Base-by-base conservation (phyloP, 2,329 filamentous ascomycete species). In the Xylariales sp. region DNA sequence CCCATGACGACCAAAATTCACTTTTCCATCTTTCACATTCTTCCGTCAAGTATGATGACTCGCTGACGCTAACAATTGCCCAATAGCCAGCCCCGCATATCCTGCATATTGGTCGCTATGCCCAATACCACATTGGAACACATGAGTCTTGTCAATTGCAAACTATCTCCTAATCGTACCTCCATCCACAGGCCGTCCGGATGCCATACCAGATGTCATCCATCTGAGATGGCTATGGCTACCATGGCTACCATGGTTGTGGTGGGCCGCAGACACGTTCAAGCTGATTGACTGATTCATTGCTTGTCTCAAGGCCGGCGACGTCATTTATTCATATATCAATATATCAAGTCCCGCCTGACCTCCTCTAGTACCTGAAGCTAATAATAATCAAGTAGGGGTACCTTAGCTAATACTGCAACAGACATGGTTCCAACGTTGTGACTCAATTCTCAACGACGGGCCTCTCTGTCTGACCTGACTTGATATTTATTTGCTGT, bases 311-410 rank as follows among this genome's bases (percentile, higher is more conserved):
- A 28, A 57, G 54, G 50, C 46, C 8, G 41, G 36, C 48, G 57
- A 62, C 62, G 65, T 67, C 60, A 67, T 64, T 45, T 34, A 59
- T 39, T 39, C 36, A 39, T 39, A 2, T 39, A 10, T 55, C 50
- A 34, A 59, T 36, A 10, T 12, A 48, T 45, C 12, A 43, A 18
- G 34, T 59, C 54, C 46, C 49, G 58, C 54, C 65, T 62, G 36
- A 49, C 39, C 32, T 41, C 5, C 54, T 56, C 52, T 9, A 46
- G 62, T 64, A 63, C 61, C 52, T 63, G 52, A 63, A 57, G 61
- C 61, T 63, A 63, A 41, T 39, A 39, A 53, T 16, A 1, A 45
- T 28, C 6, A 8, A 23, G 28, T 55, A 55, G 50, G 23, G 23
- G 50, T 61, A 52, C 48, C 49, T 60, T 64, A 60, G 45, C 18